Evolutionary conservation across 768 basidiomycete species (phyloP), one percentile per base, ranked within the genome.

Genomic region (Daedalea quercina): DNA sequence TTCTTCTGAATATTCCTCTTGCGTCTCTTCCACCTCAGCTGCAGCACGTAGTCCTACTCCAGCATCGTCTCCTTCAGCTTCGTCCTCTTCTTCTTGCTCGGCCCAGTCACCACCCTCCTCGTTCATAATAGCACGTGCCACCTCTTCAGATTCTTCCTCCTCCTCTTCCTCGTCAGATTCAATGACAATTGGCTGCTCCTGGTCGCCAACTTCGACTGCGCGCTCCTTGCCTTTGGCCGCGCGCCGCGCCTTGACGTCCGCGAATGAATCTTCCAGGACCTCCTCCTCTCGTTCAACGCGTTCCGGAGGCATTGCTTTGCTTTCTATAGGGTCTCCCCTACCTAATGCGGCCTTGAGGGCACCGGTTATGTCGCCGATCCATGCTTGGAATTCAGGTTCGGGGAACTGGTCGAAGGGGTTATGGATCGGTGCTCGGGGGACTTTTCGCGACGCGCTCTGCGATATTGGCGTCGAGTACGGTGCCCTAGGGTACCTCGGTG

Each of bases 371-470:
- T 75, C 81, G 58, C 73, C 76, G 59, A 88, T 82, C 81, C 81
- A 88, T 62, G 75, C 71, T 72, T 87, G 84, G 59, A 87, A 88
- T 57, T 87, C 79, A 1, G 72, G 69, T 62, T 81, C 75, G 1
- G 82, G 74, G 64, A 88, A 85, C 64, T 82, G 83, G 65, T 87
- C 84, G 64, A 82, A 88, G 1, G 86, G 86, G 60, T 88, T 88
- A 49, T 78, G 66, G 50, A 85, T 76, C 19, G 85, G 84, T 6
- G 80, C 68, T 19, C 74, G 73, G 19, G 63, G 59, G 1, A 50
- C 44, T 28, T 53, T 54, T 25, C 57, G 51, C 12, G 45, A 51
- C 20, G 60, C 54, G 20, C 53, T 51, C 9, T 58, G 59, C 19
- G 61, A 57, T 20, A 46, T 47, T 9, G 63, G 62, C 13, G 66